Evolutionary conservation across 106 monocot species (phyloP).

Genomic region (Dioscorea alata): DNA sequence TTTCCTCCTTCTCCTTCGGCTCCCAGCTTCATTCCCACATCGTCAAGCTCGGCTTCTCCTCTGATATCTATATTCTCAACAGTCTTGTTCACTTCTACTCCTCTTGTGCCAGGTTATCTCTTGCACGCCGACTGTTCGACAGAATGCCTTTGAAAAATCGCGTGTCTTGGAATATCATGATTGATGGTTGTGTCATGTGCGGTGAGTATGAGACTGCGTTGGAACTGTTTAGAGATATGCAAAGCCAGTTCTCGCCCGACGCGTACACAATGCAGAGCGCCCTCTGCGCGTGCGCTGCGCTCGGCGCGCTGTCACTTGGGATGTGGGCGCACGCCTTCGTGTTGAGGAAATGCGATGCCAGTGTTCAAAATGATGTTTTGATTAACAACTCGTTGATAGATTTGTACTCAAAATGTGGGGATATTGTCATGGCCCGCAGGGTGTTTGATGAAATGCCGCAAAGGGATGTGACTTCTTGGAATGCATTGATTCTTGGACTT

Average conservation of each 20-base stretch:
- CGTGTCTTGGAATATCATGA: slow-evolving; percentile 60
- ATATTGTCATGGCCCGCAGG: slow-evolving; percentile 39
- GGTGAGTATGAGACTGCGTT: slow-evolving; percentile 40
- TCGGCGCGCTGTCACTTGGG: slow-evolving; percentile 43
- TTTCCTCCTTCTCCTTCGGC: slow-evolving; percentile 31
- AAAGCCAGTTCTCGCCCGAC: slow-evolving; percentile 29
- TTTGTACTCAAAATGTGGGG: slow-evolving; percentile 60
- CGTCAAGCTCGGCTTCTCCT: slow-evolving; percentile 44
- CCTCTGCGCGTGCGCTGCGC: slow-evolving; percentile 41
- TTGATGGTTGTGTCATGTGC: slow-evolving; percentile 29
- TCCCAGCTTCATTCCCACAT: slow-evolving; percentile 52
- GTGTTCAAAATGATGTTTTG: slow-evolving; percentile 25
- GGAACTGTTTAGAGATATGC: slow-evolving; percentile 48
- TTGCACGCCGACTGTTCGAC: slow-evolving; percentile 46
- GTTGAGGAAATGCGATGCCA: slow-evolving; percentile 8
- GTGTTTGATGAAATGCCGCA: slow-evolving; percentile 54
- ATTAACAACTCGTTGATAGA: slow-evolving; percentile 69
- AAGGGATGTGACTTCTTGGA: slow-evolving; percentile 58
- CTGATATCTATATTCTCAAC: slow-evolving; percentile 55
- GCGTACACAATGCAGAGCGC: slow-evolving; percentile 58
- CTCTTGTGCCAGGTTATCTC: slow-evolving; percentile 35
- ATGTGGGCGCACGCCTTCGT: slow-evolving; percentile 61
- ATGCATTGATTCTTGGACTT: slow-evolving; percentile 57
- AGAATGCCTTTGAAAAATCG: slow-evolving; percentile 18
- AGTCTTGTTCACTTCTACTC: slow-evolving; percentile 68